Evolutionary conservation across 75 land plant species (phyloP).

Genomic region (Selaginella tamariscina): DNA sequence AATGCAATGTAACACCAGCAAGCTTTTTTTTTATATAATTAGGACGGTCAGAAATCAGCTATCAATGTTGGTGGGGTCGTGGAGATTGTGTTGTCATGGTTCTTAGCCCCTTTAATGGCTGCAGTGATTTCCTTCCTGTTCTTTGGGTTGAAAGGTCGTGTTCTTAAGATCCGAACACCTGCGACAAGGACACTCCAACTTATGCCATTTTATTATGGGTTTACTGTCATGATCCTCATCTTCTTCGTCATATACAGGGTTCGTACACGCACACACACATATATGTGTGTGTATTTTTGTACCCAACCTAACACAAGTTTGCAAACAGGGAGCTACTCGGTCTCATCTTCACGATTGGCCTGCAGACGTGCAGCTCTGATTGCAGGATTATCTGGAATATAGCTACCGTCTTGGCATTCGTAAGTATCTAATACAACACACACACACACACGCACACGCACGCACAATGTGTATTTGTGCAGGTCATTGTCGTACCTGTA

Average conservation of each 20-base stretch:
- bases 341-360: not conserved
- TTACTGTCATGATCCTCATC: slow-evolving; percentile 16
- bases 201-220: slow-evolving; percentile 23
- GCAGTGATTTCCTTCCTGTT: slow-evolving; percentile 16
- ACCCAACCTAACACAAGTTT: too few species aligned
- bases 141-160: slow-evolving; percentile 13
- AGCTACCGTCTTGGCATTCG: slow-evolving; percentile 12
- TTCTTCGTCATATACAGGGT: slow-evolving; percentile 26
- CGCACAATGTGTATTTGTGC: too few species aligned
- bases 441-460: too few species aligned
- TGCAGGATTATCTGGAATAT: slow-evolving; percentile 20
- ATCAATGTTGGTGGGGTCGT: slow-evolving; percentile 20
- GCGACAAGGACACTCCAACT: slow-evolving; percentile 10
- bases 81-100: slow-evolving; percentile 21
- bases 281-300: too few species aligned
- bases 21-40: too few species aligned
- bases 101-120: slow-evolving; percentile 21
- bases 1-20: too few species aligned
- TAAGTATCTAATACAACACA: too few species aligned
- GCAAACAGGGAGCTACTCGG: slow-evolving; percentile 13
- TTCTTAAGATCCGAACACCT: slow-evolving; percentile 15
- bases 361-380: slow-evolving; percentile 12
- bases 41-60: slow-evolving; percentile 1
- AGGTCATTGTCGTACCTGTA: not conserved
- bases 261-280: too few species aligned